Evolutionary conservation across 768 basidiomycete species (phyloP).

Genomic region (Pisolithus tinctorius): DNA sequence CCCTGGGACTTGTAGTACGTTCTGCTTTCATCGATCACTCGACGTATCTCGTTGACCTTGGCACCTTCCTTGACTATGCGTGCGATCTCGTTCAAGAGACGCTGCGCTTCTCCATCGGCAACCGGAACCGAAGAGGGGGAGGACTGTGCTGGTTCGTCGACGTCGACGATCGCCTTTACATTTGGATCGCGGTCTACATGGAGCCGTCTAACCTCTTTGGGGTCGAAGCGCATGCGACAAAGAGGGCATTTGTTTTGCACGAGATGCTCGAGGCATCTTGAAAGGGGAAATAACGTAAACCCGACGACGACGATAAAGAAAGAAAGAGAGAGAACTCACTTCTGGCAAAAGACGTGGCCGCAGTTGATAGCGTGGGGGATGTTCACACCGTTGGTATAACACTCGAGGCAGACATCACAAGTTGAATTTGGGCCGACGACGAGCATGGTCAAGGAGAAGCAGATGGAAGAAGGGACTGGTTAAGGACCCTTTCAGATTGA

Average conservation of each 20-base stretch:
- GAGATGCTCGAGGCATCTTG: constrained; percentile 51
- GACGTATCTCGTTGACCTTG: constrained; percentile 41
- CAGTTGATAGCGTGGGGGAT: constrained; percentile 62
- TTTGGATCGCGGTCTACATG: constrained; percentile 48
- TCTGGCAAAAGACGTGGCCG: constrained; percentile 64
- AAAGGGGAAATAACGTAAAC: constrained; percentile 1
- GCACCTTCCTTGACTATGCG: constrained; percentile 51
- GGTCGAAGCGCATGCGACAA: constrained; percentile 50
- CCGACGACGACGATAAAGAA: not conserved
- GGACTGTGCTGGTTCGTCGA: constrained; percentile 18
- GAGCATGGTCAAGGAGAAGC: constrained; percentile 44
- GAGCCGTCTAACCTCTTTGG: constrained; percentile 42
- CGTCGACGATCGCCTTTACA: constrained; percentile 13
- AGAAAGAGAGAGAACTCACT: constrained; percentile 24
- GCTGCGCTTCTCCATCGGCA: constrained; percentile 39
- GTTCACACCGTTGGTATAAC: constrained; percentile 45
- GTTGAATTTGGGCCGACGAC: constrained; percentile 55
- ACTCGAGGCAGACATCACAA: constrained; percentile 74
- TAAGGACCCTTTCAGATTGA: constrained; percentile 24
- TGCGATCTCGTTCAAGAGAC: constrained; percentile 48
- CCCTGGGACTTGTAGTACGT: constrained; percentile 41
- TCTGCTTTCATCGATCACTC: constrained; percentile 45
- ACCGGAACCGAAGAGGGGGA: constrained; percentile 10
- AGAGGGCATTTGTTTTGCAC: constrained; percentile 50
- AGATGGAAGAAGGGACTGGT: constrained; percentile 23